phyloP scores from a whole-genome alignment of 345 rosid species.

The Citrus medica region DNA sequence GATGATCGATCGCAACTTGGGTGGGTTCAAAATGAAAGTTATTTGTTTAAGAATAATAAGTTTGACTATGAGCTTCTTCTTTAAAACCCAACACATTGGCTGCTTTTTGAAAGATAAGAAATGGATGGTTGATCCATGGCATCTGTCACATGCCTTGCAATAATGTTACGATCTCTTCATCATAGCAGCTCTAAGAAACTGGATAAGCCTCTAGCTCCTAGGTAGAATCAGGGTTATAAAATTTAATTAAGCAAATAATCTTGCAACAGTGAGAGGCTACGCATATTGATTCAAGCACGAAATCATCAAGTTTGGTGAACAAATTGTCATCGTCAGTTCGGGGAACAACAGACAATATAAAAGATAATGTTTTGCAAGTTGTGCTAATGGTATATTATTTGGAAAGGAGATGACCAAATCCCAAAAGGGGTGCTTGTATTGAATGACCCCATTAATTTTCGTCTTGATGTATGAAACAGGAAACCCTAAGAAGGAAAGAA shows the following conservation, averaged over 20 bases:
- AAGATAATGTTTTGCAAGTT: slow-evolving; percentile 7
- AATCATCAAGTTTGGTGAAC: slow-evolving; percentile 1
- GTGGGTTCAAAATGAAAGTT: not conserved
- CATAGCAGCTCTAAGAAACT: not conserved
- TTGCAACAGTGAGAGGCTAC: not conserved
- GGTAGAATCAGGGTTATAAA: not conserved
- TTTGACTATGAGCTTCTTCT: not conserved
- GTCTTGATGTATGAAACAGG: not conserved
- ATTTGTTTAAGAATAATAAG: not conserved
- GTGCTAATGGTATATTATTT: not conserved
- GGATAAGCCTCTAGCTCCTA: not conserved
- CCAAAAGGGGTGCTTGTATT: not conserved
- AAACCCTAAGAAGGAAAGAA: not conserved
- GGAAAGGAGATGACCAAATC: not conserved
- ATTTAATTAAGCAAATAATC: not conserved
- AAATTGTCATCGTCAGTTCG: not conserved
- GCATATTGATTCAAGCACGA: not conserved
- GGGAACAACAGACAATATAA: slow-evolving; percentile 10
- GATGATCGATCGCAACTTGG: not conserved
- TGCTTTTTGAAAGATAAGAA: not conserved
- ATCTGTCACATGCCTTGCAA: not conserved
- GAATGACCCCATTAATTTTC: not conserved
- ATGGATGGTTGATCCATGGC: not conserved
- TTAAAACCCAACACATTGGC: not conserved
- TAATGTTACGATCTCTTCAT: not conserved